Percentiles rank a stretch among this genome's conserved stretches.
These are phyloP conservation scores for Mycoemilia scoparia DNA, from an alignment of 192 early-diverging fungal species.

Conservation along the genomic window DNA sequence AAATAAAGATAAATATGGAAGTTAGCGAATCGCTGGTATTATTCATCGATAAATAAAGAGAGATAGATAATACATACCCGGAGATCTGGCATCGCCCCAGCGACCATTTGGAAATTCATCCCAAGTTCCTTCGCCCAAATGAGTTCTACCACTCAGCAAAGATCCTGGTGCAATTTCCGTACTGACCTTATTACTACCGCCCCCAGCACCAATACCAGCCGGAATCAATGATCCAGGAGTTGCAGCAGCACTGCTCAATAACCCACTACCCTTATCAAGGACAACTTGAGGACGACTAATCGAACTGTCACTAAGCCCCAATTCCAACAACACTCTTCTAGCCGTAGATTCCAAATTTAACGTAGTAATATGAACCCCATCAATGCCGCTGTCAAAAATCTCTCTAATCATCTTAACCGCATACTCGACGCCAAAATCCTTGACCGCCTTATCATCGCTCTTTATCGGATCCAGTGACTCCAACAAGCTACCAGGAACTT, in stretches of 20 bases:
- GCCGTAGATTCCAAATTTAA: slow-evolving; percentile 79
- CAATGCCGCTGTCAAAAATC: slow-evolving; percentile 32
- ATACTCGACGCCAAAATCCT: slow-evolving; percentile 77
- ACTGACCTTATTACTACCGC: no score
- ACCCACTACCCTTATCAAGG: neutral
- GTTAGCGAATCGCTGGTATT: no score
- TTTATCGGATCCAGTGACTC: slow-evolving; percentile 77
- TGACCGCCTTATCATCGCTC: slow-evolving; percentile 88
- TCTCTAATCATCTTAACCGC: slow-evolving; percentile 53
- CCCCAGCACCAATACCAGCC: no score
- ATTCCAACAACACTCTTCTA: slow-evolving; percentile 59
- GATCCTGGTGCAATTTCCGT: neutral
- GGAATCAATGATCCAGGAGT: neutral
- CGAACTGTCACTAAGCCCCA: slow-evolving; percentile 21
- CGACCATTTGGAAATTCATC: slow-evolving; percentile 98
- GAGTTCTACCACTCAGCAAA: neutral
- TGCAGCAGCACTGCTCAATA: neutral
- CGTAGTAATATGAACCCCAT: slow-evolving; percentile 86
- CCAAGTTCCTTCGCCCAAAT: slow-evolving; percentile 25
- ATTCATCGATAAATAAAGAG: no score
- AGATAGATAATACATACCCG: slow-evolving; percentile 29
- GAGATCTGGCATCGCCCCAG: slow-evolving; percentile 93
- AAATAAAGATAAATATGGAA: no score
- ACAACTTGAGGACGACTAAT: neutral
- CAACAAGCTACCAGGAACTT: slow-evolving; percentile 57